Percentiles rank a stretch among this genome's conserved stretches.
Evolutionary conservation across 1,284 basidiomycete genomes (phyloP).

Genomic region (Testicularia cyperi): DNA sequence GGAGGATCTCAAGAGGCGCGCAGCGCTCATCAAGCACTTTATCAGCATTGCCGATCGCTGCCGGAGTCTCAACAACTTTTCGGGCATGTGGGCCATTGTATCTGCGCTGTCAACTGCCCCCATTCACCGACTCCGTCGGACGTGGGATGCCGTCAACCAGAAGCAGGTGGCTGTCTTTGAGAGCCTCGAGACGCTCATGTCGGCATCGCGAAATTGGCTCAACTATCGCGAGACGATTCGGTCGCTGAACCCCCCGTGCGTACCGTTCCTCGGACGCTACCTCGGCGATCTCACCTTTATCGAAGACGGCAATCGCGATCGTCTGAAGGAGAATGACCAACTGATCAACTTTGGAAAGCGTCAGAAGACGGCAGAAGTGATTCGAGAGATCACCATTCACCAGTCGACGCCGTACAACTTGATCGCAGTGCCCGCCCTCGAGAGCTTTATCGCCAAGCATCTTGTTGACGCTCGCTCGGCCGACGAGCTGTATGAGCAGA

Average conservation of each 20-base stretch:
- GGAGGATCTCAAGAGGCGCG: constrained; percentile 82
- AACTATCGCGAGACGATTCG: constrained; percentile 85
- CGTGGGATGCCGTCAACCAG: constrained; percentile 86
- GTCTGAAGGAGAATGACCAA: constrained; percentile 65
- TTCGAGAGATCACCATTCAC: constrained; percentile 93
- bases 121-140: constrained; percentile 85
- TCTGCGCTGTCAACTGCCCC: constrained; percentile 93
- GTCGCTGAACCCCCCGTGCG: constrained; percentile 85
- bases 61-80: constrained; percentile 86
- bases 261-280: constrained; percentile 97
- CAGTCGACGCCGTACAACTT: constrained; percentile 83
- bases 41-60: constrained; percentile 92
- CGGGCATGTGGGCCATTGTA: constrained; percentile 90
- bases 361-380: constrained; percentile 87
- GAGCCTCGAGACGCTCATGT: constrained; percentile 79
- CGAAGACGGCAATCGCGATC: constrained; percentile 94
- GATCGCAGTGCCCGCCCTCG: constrained; percentile 70
- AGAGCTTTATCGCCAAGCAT: constrained; percentile 75
- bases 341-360: constrained; percentile 96
- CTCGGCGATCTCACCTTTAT: constrained; percentile 94
- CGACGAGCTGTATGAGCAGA: constrained; percentile 70
- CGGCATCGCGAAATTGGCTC: constrained; percentile 87
- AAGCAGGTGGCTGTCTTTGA: constrained; percentile 62
- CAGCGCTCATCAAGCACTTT: constrained; percentile 81
- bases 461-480: constrained; percentile 63